Conservation (phyloP, 176 grass and related monocot species). For the Oryza nivara region DNA sequence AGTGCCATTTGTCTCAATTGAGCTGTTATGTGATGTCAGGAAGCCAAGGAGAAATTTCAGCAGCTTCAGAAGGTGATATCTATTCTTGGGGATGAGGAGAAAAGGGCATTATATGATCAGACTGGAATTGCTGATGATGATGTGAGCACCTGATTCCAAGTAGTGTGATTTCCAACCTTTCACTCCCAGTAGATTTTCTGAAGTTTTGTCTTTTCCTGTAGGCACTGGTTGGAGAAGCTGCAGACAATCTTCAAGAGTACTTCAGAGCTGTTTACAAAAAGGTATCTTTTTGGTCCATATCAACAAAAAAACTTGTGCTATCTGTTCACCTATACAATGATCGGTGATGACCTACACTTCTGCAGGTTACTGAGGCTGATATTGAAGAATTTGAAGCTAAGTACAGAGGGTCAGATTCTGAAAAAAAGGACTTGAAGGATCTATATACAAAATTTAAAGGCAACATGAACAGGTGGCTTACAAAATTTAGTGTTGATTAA, state of each 20-base stretch:
- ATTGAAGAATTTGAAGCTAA: slow-evolving; percentile 96
- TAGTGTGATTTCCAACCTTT: background rate
- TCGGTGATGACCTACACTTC: background rate
- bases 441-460: slow-evolving; percentile 83
- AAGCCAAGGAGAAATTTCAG: slow-evolving; percentile 97
- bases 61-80: slow-evolving; percentile 92
- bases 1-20: slow-evolving; percentile 25
- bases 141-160: slow-evolving; percentile 54
- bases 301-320: background rate
- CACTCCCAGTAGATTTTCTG: slow-evolving; percentile 14
- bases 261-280: slow-evolving; percentile 86
- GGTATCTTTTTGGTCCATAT: slow-evolving; percentile 42
- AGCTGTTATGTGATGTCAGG: slow-evolving; percentile 52
- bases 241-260: slow-evolving; percentile 79
- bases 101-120: slow-evolving; percentile 80
- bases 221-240: slow-evolving; percentile 78
- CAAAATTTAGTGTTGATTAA: slow-evolving; percentile 13
- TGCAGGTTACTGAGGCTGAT: slow-evolving; percentile 85
- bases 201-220: slow-evolving; percentile 30
- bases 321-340: background rate
- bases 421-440: slow-evolving; percentile 90
- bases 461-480: slow-evolving; percentile 84
- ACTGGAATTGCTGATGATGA: slow-evolving; percentile 91
- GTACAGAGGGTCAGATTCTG: slow-evolving; percentile 95
- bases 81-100: slow-evolving; percentile 93